Evolutionary conservation across 345 rosid species (phyloP).

Genomic region (Cardiospermum halicacabum): DNA sequence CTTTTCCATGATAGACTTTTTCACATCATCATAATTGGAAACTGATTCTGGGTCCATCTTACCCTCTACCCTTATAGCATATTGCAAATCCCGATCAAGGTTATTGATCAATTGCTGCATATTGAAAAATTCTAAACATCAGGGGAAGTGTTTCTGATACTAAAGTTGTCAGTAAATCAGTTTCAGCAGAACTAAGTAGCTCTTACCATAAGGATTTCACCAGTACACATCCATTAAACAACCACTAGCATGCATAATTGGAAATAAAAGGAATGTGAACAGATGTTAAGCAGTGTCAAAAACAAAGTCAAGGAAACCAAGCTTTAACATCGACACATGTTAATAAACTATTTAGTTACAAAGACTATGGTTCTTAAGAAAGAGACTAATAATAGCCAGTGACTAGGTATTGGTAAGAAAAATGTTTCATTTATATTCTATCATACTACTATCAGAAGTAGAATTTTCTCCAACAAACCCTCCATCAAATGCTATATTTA

Average conservation of each 20-base stretch:
- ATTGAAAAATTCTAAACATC: constrained; percentile 23
- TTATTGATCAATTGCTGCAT: constrained; percentile 79
- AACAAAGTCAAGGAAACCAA: neutral
- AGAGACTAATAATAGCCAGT: neutral
- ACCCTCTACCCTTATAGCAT: constrained; percentile 91
- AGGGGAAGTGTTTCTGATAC: constrained; percentile 18
- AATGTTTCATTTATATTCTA: too few relatives aligned
- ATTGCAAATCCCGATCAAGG: constrained; percentile 92
- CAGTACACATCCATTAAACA: neutral
- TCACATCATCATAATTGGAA: constrained; percentile 86
- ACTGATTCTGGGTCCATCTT: constrained; percentile 80
- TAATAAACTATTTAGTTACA: neutral
- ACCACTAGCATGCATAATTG: neutral
- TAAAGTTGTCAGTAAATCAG: neutral
- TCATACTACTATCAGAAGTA: too few relatives aligned
- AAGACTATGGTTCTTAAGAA: neutral
- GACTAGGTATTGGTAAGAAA: too few relatives aligned
- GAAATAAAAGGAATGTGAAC: neutral
- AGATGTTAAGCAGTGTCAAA: neutral
- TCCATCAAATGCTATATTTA: neutral
- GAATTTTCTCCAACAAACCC: too few relatives aligned
- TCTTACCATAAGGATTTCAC: neutral
- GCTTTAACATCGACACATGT: neutral
- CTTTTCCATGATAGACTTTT: constrained; percentile 66
- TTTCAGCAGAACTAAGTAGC: neutral